A percentile compares a stretch with the other conserved stretches of the same genome.
Evolutionary conservation across 106 monocot genomes (phyloP).

Genomic region (Acanthochlamys bracteata): DNA sequence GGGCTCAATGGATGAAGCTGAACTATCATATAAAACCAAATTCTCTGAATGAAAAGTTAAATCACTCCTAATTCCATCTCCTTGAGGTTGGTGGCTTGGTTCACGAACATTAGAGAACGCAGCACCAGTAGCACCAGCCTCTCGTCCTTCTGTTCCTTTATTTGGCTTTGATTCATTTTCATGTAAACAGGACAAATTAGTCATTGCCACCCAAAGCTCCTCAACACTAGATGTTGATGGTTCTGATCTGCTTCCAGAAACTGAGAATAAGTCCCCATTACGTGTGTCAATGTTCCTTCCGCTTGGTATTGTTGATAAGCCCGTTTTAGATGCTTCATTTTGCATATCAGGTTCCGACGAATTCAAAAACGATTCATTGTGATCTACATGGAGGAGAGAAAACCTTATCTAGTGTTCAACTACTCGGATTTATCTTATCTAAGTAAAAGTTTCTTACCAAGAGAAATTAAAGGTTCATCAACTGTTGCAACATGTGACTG

Average conservation of each 20-base stretch:
- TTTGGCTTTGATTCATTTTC: constrained; percentile 26
- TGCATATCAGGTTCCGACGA: constrained; percentile 16
- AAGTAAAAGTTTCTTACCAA: constrained; percentile 8
- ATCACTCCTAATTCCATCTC: background rate
- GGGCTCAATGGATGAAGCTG: background rate
- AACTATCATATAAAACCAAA: background rate
- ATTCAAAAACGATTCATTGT: too few relatives aligned
- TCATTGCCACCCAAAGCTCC: constrained; percentile 26
- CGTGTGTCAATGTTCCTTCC: constrained; percentile 4
- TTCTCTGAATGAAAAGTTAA: background rate
- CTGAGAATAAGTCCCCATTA: background rate
- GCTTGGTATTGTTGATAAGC: constrained; percentile 7
- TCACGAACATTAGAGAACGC: constrained; percentile 1
- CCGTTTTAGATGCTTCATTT: constrained; percentile 12
- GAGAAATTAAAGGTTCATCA: constrained; percentile 20
- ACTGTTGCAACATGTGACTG: constrained; percentile 14
- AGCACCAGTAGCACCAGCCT: constrained; percentile 23
- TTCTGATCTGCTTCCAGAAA: background rate
- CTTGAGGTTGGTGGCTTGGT: constrained; percentile 6
- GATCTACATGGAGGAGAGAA: too few relatives aligned
- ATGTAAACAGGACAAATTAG: constrained; percentile 21
- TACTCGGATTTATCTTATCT: too few relatives aligned
- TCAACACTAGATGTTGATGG: constrained; percentile 2
- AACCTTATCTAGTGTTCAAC: too few relatives aligned
- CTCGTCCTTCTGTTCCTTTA: constrained; percentile 20